phyloP scores from a whole-genome alignment of 169 alveolate species.

The Plasmodium billcollinsi region DNA sequence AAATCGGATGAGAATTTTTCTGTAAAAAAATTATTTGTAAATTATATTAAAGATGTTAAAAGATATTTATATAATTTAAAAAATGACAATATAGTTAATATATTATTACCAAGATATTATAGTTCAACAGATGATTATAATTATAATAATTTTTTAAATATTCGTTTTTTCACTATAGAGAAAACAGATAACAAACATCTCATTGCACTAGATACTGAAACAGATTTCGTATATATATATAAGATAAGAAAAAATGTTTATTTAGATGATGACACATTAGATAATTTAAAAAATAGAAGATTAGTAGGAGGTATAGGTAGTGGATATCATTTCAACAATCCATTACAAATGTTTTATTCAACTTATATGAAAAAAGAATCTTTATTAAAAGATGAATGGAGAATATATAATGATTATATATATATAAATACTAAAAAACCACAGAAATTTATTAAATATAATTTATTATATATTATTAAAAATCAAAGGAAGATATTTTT shows the following conservation, averaged over 20 bases:
- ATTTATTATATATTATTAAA: slow-evolving; percentile 57
- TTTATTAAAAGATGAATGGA: slow-evolving; percentile 63
- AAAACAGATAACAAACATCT: slow-evolving; percentile 66
- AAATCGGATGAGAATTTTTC: slow-evolving; percentile 32
- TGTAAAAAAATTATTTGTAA: slow-evolving; percentile 21
- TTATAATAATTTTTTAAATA: slow-evolving; percentile 42
- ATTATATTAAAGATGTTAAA: slow-evolving; percentile 63
- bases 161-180: slow-evolving; percentile 71
- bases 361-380: slow-evolving; percentile 41
- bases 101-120: slow-evolving; percentile 69
- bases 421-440: slow-evolving; percentile 64
- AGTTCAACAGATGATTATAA: slow-evolving; percentile 59
- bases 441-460: slow-evolving; percentile 40
- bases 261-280: slow-evolving; percentile 54
- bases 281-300: slow-evolving; percentile 27
- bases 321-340: background rate
- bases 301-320: background rate
- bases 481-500: slow-evolving; percentile 65
- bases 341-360: slow-evolving; percentile 34
- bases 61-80: slow-evolving; percentile 49
- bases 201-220: slow-evolving; percentile 68
- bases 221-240: slow-evolving; percentile 66
- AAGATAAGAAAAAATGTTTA: slow-evolving; percentile 70
- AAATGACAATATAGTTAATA: slow-evolving; percentile 54
- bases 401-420: slow-evolving; percentile 62